Evolutionary conservation across 768 basidiomycete genomes (phyloP).

Genomic region (Calocybe gangraenosa): DNA sequence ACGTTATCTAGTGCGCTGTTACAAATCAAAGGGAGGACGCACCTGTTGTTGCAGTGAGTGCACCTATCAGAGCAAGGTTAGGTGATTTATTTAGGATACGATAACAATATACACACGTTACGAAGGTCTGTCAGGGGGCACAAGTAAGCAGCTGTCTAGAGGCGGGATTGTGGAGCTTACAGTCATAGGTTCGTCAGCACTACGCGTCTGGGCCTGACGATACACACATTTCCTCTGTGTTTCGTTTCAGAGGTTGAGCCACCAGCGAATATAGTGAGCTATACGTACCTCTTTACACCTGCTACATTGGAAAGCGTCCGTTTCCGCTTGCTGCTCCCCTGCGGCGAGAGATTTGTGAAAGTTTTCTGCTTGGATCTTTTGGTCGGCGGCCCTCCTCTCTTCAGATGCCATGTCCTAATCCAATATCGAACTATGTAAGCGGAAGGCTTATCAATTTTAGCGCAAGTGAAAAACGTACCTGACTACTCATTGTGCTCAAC

Average conservation of each 20-base stretch:
- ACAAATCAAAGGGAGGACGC: background rate
- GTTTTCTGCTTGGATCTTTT: constrained; percentile 80
- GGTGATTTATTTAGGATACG: too few relatives aligned
- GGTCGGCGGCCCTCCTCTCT: constrained; percentile 80
- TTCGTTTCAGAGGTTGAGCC: constrained; percentile 1
- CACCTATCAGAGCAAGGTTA: constrained; percentile 11
- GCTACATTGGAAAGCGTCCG: constrained; percentile 95
- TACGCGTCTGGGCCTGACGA: constrained; percentile 94
- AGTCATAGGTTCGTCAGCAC: constrained; percentile 99
- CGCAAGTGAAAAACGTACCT: constrained; percentile 40
- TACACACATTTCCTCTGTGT: constrained; percentile 80
- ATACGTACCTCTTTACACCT: constrained; percentile 78
- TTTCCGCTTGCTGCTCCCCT: constrained; percentile 87
- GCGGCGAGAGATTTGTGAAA: constrained; percentile 90
- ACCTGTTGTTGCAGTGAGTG: constrained; percentile 29
- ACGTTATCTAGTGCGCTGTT: background rate
- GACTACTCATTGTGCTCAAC: constrained; percentile 77
- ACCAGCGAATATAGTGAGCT: background rate
- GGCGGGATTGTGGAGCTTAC: constrained; percentile 37
- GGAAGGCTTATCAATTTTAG: too few relatives aligned
- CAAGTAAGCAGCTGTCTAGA: background rate
- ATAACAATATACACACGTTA: constrained; percentile 58
- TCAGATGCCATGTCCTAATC: constrained; percentile 92
- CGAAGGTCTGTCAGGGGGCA: constrained; percentile 61
- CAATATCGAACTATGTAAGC: background rate